A percentile compares a stretch with the other conserved stretches of the same genome.
These are phyloP conservation scores for Leccinum incarnatum DNA, from an alignment of 768 basidiomycete species.

Conservation along the genomic window DNA sequence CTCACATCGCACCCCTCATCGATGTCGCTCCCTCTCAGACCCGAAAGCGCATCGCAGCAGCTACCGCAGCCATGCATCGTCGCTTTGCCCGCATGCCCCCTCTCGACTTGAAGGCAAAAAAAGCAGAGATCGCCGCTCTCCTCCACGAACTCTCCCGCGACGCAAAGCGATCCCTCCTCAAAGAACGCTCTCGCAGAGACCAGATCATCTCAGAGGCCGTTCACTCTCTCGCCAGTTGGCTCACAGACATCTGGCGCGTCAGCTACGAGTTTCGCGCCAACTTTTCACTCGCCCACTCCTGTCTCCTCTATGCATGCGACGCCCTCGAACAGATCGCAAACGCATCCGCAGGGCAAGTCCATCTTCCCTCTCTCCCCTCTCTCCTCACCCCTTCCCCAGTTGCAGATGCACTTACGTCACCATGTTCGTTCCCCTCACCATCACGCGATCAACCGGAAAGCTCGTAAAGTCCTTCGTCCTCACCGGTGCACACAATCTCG, in stretches of 20 bases:
- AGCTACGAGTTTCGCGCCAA: constrained; percentile 57
- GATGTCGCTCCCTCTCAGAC: constrained; percentile 39
- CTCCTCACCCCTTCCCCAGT: constrained; percentile 31
- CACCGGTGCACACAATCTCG: constrained; percentile 46
- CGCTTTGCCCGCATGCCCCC: constrained; percentile 42
- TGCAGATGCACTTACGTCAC: constrained; percentile 54
- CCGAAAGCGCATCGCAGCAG: constrained; percentile 38
- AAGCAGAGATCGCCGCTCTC: constrained; percentile 50
- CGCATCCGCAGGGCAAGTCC: constrained; percentile 36
- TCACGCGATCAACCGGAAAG: constrained; percentile 44
- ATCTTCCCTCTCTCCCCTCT: constrained; percentile 7
- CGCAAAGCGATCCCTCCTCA: constrained; percentile 49
- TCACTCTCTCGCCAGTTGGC: constrained; percentile 54
- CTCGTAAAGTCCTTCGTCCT: constrained; percentile 48
- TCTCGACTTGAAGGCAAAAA: constrained; percentile 53
- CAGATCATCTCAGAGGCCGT: constrained; percentile 57
- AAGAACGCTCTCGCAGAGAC: constrained; percentile 51
- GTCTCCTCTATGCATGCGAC: constrained; percentile 51
- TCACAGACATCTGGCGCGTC: constrained; percentile 61
- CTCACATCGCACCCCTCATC: constrained; percentile 49
- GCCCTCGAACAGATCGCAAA: constrained; percentile 44
- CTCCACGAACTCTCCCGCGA: constrained; percentile 54
- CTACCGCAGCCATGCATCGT: constrained; percentile 40
- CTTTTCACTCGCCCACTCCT: constrained; percentile 51
- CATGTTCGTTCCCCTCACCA: constrained; percentile 44